Base-by-base conservation (phyloP, 2,329 filamentous ascomycete genomes). In the Nannizziopsis arthrosporioides region DNA sequence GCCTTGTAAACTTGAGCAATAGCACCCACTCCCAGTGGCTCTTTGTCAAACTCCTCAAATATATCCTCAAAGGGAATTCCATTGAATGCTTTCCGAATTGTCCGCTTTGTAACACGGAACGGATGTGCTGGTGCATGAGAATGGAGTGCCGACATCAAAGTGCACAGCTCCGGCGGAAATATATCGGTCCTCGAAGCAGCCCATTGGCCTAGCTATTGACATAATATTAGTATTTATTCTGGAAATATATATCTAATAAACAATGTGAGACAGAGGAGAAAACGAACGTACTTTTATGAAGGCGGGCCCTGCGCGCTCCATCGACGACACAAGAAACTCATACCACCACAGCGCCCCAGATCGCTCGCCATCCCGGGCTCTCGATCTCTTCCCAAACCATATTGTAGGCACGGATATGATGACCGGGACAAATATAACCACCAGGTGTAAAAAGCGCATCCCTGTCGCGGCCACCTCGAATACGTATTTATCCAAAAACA, bases 1-100 rank as follows among this genome's bases (percentile, higher is more conserved):
- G 92, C 92, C 62, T 87, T 93, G 74, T 98, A 98, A 2, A 96
- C 92, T 64, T 98, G 92, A 0, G 92, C 92, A 58, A 98, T 96
- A 27, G 92, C 92, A 9, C 92, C 92, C 0, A 96, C 90, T 1
- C 92, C 92, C 0, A 98, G 71, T 0, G 92, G 92, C 55, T 74
- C 80, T 66, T 93, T 85, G 22, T 95, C 76, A 56, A 98, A 98
- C 63, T 96, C 92, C 27, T 94, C 86, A 58, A 98, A 98, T 51
- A 98, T 95, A 4, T 94, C 85, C 10, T 90, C 81, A 55, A 98
- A 95, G 0, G 67, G 59, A 48, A 84, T 76, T 1, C 84, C 86
- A 50, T 81, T 79, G 61, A 98, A 98, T 0, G 92, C 89, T 32
- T 79, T 77, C 56, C 80, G 76, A 19, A 98, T 82, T 2, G 81